These are phyloP conservation scores for Yamadazyma atlantica DNA, from an alignment of 1,139 yeast genomes.

Conservation along the genomic window DNA sequence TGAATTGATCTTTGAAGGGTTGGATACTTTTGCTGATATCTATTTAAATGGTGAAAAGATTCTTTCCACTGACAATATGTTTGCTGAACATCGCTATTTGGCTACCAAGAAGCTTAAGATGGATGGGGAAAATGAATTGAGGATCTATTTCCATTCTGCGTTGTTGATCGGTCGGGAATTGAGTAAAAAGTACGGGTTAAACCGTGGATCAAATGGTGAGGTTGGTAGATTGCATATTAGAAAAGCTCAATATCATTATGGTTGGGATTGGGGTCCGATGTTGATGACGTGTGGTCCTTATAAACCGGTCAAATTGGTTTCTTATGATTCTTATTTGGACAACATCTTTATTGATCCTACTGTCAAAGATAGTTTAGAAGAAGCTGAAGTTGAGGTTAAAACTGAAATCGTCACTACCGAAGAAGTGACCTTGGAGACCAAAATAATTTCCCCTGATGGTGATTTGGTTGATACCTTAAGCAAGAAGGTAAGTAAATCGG, in stretches of 20 bases:
- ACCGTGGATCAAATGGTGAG: constrained; percentile 37
- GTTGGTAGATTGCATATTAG: constrained; percentile 38
- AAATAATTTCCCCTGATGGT: constrained; percentile 1
- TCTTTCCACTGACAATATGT: constrained; percentile 35
- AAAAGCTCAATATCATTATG: constrained; percentile 53
- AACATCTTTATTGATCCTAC: constrained; percentile 19
- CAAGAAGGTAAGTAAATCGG: background rate
- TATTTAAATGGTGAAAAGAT: constrained; percentile 30
- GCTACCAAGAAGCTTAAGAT: constrained; percentile 5
- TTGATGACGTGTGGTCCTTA: constrained; percentile 46
- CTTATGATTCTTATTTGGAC: constrained; percentile 17
- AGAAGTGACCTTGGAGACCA: constrained; percentile 1
- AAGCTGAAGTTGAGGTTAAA: constrained; percentile 7
- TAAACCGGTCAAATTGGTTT: constrained; percentile 32
- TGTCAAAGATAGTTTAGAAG: constrained; percentile 15
- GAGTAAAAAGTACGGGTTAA: constrained; percentile 18
- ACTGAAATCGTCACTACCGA: background rate
- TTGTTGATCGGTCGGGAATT: constrained; percentile 16
- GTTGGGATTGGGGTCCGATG: constrained; percentile 60
- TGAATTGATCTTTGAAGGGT: constrained; percentile 36
- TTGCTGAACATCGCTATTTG: constrained; percentile 20
- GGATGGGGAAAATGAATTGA: constrained; percentile 14
- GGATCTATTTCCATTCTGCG: constrained; percentile 21
- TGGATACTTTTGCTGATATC: constrained; percentile 42
- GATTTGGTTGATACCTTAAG: background rate